Evolutionary conservation across 2,329 filamentous ascomycete genomes (phyloP).

Genomic region (Onygenales sp.): DNA sequence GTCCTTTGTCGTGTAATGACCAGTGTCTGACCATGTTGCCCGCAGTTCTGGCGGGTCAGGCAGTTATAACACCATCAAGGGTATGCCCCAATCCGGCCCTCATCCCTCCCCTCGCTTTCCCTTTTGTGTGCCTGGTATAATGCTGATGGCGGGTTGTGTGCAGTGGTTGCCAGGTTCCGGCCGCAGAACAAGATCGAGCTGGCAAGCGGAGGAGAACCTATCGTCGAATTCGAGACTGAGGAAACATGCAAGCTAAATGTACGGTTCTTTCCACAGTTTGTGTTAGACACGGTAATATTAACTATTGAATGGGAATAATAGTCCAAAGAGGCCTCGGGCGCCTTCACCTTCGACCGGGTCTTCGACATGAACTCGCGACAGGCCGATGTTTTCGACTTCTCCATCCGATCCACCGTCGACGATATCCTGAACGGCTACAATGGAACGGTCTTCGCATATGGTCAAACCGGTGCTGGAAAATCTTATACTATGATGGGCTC

Average conservation of each 20-base stretch:
- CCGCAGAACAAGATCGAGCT: conserved; percentile 94
- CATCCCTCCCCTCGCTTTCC: not conserved
- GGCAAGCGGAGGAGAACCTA: conserved; percentile 79
- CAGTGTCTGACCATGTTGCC: conserved; percentile 12
- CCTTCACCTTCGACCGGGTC: conserved; percentile 95
- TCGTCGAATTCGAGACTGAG: conserved; percentile 78
- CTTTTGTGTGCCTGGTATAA: not conserved
- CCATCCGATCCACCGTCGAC: conserved; percentile 89
- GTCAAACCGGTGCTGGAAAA: conserved; percentile 96
- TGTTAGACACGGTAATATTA: too few relatives aligned
- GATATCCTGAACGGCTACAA: conserved; percentile 99
- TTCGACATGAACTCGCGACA: conserved; percentile 92
- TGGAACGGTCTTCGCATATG: conserved; percentile 96
- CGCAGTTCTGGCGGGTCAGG: conserved; percentile 22
- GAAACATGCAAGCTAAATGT: conserved; percentile 84
- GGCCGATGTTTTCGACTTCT: conserved; percentile 94
- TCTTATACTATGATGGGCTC: conserved; percentile 99
- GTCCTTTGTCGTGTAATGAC: conserved; percentile 4
- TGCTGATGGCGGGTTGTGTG: conserved; percentile 28
- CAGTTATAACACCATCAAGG: conserved; percentile 43
- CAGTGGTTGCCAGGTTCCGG: conserved; percentile 93
- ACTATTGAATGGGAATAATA: conserved; percentile 28
- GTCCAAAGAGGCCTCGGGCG: conserved; percentile 72
- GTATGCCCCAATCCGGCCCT: conserved; percentile 27
- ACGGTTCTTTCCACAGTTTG: conserved; percentile 14